These are phyloP conservation scores for Solanum chacoense DNA, from an alignment of 305 asterid genomes.

Conservation along the genomic window DNA sequence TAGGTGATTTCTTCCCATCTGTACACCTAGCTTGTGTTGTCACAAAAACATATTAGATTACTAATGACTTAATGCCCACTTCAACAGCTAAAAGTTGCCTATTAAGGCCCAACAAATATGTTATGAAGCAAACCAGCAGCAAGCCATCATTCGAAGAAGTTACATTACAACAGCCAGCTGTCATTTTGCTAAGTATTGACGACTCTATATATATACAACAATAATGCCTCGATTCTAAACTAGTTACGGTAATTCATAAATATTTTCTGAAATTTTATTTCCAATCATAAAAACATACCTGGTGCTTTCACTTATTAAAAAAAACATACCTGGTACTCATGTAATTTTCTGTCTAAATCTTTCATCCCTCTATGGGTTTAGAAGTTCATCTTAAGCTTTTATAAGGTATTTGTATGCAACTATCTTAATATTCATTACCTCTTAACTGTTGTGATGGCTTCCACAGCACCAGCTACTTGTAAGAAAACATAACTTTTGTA, in stretches of 20 bases:
- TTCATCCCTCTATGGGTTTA: background rate
- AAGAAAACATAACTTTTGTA: background rate
- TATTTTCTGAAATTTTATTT: background rate
- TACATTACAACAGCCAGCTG: background rate
- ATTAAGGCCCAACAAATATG: background rate
- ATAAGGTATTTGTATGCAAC: background rate
- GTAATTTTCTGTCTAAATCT: background rate
- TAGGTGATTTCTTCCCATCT: background rate
- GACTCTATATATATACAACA: background rate
- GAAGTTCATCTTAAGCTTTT: background rate
- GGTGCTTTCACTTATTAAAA: background rate
- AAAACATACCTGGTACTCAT: background rate
- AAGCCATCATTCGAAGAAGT: background rate
- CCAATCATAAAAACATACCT: background rate
- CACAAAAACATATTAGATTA: background rate
- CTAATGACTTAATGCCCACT: background rate
- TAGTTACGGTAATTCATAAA: background rate
- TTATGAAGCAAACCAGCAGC: background rate
- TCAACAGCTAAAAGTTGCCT: background rate
- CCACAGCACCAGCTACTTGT: conserved; percentile 26
- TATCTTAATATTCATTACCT: conserved; percentile 10
- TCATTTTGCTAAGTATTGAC: background rate
- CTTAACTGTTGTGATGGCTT: conserved; percentile 28
- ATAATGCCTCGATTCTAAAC: background rate
- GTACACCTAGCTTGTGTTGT: background rate